Evolutionary conservation across 768 basidiomycete genomes (phyloP), one percentile per base, ranked within the genome.

Genomic region (Tricholoma hemisulphureum): DNA sequence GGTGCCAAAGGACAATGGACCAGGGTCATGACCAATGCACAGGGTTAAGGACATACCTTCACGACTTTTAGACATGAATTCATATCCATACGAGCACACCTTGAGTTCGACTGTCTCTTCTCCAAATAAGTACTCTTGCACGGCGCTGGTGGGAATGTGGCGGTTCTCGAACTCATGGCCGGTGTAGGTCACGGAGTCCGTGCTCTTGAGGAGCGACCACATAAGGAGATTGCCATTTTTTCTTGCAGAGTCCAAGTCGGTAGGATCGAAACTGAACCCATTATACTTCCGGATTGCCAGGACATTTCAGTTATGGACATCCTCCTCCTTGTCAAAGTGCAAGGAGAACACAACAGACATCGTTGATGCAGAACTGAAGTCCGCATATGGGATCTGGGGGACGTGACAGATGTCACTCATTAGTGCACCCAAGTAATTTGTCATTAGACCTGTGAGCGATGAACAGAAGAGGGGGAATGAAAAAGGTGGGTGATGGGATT

Each of bases 81-180:
- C 16, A 39, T 64, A 69, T 0, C 39, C 6, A 18, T 41, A 41
- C 3, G 31, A 65, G 56, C 54, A 73, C 68, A 9, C 71, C 71
- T 0, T 55, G 35, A 41, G 18, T 6, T 41, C 39, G 1, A 20
- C 11, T 18, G 6, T 10, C 20, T 41, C 18, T n/a, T n/a, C n/a
- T n/a, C n/a, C n/a, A n/a, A n/a, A n/a, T n/a, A n/a, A n/a, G n/a
- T n/a, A n/a, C n/a, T n/a, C n/a, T n/a, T n/a, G n/a, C n/a, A n/a
- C n/a, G n/a, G n/a, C n/a, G 74, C 72, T 0, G 66, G 67, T 11
- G 6, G 31, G 13, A 1, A 41, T 29, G 8, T 51, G 48, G 14
- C 59, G 18, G 6, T 23, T 31, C 31, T 56, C 55, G 14, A 60
- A 57, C 11, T 60, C 51, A 2, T 26, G 24, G 0, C 59, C 55